Conservation (phyloP, 371 early-diverging fungal genomes). For the Mucor saturninus region DNA sequence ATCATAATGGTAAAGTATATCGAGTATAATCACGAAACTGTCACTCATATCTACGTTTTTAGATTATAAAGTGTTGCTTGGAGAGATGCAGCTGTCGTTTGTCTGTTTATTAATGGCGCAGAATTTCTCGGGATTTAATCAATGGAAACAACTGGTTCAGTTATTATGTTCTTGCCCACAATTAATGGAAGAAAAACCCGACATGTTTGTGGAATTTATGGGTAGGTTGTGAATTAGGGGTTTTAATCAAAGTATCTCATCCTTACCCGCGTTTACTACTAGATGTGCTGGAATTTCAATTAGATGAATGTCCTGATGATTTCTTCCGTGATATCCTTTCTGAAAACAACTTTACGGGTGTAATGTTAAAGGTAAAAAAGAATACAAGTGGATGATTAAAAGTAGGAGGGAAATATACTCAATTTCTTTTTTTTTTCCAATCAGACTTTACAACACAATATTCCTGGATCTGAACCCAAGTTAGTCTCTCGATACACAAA, state of each 20-base stretch:
- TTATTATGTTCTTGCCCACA: constrained; percentile 72
- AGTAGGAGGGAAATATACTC: not conserved
- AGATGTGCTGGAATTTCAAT: constrained; percentile 65
- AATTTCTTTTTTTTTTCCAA: no score
- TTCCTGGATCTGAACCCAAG: constrained; percentile 22
- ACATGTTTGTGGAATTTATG: constrained; percentile 62
- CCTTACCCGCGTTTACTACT: constrained; percentile 13
- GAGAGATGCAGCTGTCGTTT: constrained; percentile 85
- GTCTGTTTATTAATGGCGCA: constrained; percentile 82
- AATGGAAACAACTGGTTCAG: constrained; percentile 85
- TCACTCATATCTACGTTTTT: not conserved
- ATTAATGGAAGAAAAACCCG: constrained; percentile 48
- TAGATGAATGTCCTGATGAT: constrained; percentile 81
- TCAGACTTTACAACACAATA: constrained; percentile 45
- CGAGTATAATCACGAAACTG: not conserved
- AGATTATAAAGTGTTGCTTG: constrained; percentile 63
- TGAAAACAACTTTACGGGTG: constrained; percentile 71
- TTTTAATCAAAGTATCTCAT: not conserved
- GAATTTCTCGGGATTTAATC: constrained; percentile 85
- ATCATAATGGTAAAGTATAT: constrained; percentile 49
- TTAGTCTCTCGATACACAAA: constrained; percentile 37
- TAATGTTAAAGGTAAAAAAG: constrained; percentile 53
- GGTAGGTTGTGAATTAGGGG: no score
- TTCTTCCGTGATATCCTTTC: constrained; percentile 80
- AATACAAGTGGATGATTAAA: not conserved